These are phyloP conservation scores for Phascolomyces articulosus DNA, from an alignment of 371 early-diverging fungal species.

Conservation along the genomic window DNA sequence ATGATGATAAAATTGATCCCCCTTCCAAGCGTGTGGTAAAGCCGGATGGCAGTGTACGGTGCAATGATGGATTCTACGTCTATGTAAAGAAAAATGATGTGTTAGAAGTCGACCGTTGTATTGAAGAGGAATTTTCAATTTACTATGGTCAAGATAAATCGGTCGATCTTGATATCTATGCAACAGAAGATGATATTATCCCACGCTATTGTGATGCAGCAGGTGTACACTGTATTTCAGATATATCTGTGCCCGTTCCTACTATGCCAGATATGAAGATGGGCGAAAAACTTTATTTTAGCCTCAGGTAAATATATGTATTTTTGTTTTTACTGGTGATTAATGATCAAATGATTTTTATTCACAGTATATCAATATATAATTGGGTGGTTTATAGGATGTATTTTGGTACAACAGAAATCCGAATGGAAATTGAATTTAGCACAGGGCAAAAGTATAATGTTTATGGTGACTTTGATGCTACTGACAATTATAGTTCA, in stretches of 20 bases:
- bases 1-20: conserved; percentile 41
- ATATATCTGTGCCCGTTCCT: conserved; percentile 49
- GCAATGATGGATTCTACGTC: conserved; percentile 41
- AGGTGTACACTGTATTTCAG: conserved; percentile 43
- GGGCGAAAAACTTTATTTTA: conserved; percentile 41
- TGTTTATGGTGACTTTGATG: conserved; percentile 49
- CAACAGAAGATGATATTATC: conserved; percentile 35
- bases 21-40: conserved; percentile 28
- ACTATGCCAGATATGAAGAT: conserved; percentile 27
- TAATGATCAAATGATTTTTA: background rate
- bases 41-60: no score
- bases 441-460: conserved; percentile 36
- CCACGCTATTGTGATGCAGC: conserved; percentile 43
- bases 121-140: conserved; percentile 47
- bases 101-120: conserved; percentile 47
- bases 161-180: conserved; percentile 49
- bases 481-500: conserved; percentile 16
- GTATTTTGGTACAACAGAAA: conserved; percentile 54
- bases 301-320: conserved; percentile 48
- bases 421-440: conserved; percentile 53
- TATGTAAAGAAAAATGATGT: conserved; percentile 48
- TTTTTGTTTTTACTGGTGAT: no score
- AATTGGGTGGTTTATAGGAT: no score
- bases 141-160: conserved; percentile 45
- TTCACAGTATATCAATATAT: background rate